Evolutionary conservation across 2,329 filamentous ascomycete genomes (phyloP).

Genomic region (Ophiostoma piceae): DNA sequence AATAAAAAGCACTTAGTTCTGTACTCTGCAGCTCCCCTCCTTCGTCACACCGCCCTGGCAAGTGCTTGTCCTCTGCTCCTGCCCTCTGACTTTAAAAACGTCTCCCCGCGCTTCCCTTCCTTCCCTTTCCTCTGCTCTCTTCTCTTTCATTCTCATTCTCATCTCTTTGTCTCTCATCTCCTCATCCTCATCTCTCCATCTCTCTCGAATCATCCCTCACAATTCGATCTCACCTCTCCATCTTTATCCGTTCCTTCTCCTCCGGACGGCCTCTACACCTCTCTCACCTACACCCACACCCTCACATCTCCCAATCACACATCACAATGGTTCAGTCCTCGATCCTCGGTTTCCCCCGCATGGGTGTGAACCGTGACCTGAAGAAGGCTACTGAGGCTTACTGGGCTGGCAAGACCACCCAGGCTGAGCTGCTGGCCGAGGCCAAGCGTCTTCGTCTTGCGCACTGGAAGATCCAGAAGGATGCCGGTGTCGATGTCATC

Average conservation of each 20-base stretch:
- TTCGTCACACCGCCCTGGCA: conserved; percentile 25
- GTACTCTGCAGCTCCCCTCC: conserved; percentile 16
- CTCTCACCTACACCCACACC: conserved; percentile 17
- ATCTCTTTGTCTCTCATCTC: conserved; percentile 8
- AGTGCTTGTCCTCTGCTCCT: conserved; percentile 11
- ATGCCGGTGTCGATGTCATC: conserved; percentile 94
- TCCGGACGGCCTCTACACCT: conserved; percentile 21
- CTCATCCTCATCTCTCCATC: conserved; percentile 15
- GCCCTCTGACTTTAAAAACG: conserved; percentile 22
- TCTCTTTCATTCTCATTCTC: conserved; percentile 13
- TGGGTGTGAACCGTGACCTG: conserved; percentile 96
- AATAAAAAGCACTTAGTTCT: not conserved
- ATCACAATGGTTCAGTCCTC: conserved; percentile 61
- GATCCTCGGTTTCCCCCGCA: conserved; percentile 97
- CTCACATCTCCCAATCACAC: conserved; percentile 27
- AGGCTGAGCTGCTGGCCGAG: conserved; percentile 84
- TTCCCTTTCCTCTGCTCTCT: conserved; percentile 20
- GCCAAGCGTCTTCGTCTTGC: conserved; percentile 93
- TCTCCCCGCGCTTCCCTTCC: conserved; percentile 13
- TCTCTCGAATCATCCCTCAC: conserved; percentile 5
- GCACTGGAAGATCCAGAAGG: conserved; percentile 99
- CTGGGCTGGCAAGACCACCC: conserved; percentile 92
- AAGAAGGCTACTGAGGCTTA: conserved; percentile 99
- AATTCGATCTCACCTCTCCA: conserved; percentile 6
- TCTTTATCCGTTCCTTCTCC: conserved; percentile 23